phyloP scores from a whole-genome alignment of 441 rosid genomes.

The Gossypium trilobum region DNA sequence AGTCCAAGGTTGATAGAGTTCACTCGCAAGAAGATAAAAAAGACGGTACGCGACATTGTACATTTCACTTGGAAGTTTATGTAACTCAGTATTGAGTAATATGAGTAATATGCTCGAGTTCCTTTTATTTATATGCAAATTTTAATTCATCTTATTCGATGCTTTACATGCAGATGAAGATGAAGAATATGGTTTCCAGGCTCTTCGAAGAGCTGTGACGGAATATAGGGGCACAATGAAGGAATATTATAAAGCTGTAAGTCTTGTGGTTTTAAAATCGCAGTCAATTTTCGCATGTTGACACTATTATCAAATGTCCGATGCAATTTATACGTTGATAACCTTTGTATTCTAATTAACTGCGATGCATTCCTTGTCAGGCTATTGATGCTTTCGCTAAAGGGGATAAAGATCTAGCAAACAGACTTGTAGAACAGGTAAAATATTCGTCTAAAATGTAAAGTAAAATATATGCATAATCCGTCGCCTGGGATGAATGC shows the following conservation, averaged over 20 bases:
- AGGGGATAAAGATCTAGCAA: constrained; percentile 35
- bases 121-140: neutral
- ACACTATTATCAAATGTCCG: neutral
- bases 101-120: neutral
- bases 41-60: constrained; percentile 22
- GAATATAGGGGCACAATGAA: constrained; percentile 46
- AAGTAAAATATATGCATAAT: neutral
- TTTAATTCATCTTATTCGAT: constrained; percentile 7
- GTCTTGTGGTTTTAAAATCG: constrained; percentile 8
- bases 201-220: constrained; percentile 46
- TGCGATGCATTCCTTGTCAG: constrained; percentile 26
- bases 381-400: constrained; percentile 40
- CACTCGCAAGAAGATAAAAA: constrained; percentile 15
- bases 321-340: neutral
- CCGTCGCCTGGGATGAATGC: too few relatives aligned
- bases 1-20: constrained; percentile 16
- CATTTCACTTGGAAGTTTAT: constrained; percentile 9
- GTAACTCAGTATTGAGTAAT: neutral
- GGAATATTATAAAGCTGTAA: constrained; percentile 45
- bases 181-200: constrained; percentile 37
- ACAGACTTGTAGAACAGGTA: constrained; percentile 44
- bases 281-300: neutral
- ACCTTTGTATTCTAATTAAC: neutral
- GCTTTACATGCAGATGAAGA: constrained; percentile 22
- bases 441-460: constrained; percentile 3